Base-by-base conservation (phyloP, 2,329 filamentous ascomycete genomes). In the Pseudopithomyces maydicus region DNA sequence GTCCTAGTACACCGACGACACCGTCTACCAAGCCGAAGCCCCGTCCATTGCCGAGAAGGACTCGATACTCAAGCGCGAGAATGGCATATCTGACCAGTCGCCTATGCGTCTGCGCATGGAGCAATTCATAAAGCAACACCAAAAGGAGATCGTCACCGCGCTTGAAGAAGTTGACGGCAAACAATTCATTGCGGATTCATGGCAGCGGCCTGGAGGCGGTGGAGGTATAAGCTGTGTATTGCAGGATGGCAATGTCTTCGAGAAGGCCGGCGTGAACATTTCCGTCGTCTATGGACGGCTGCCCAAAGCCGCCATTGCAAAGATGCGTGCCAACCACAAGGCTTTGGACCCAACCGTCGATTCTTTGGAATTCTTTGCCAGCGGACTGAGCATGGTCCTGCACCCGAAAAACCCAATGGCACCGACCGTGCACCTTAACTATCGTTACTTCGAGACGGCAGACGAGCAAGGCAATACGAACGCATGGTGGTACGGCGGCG, bases 101-200 rank as follows among this genome's bases (percentile, higher is more conserved):
- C 93, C 95, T 1, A 98, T 99, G 94, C 92, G 95, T 54, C 84
- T 99, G 56, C 91, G 94, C 62, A 98, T 99, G 95, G 95, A 99
- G 79, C 87, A 91, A 69, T 90, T 98, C 74, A 96, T 98, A 77
- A 95, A 95, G 76, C 86, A 92, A 67, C 91, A 98, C 70, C 95
- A 99, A 73, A 85, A 91, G 68, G 85, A 89, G 61, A 99, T 99
- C 57, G 90, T 98, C 26, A 81, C 85, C 54, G 92, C 89, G 55
- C 85, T 99, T 20, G 90, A 96, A 74, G 84, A 87, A 67, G 82
- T 98, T 42, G 95, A 98, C 72, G 93, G 92, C 56, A 87, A 85
- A 62, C 84, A 86, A 64, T 99, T 99, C 81, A 85, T 85, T 57
- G 82, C 87, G 57, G 95, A 99, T 79, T 88, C 89, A 63, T 99